Evolutionary conservation across 495 filamentous ascomycete species (phyloP).

Genomic region (Tuber magnatum): DNA sequence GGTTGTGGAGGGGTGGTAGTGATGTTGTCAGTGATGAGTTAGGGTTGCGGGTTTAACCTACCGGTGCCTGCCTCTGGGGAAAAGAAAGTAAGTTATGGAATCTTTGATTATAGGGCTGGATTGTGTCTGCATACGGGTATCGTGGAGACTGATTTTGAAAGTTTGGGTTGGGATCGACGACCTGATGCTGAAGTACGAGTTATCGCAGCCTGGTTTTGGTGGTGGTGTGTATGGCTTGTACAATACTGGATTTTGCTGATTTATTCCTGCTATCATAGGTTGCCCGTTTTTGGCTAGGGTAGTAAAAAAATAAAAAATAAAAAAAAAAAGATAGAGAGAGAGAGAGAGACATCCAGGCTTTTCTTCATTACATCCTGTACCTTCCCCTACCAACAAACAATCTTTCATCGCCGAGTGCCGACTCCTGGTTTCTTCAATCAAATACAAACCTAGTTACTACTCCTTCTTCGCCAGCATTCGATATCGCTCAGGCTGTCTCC

Average conservation of each 20-base stretch:
- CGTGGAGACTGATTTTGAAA: background rate
- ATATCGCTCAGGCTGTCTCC: background rate
- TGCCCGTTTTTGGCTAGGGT: background rate
- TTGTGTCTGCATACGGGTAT: background rate
- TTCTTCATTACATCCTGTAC: background rate
- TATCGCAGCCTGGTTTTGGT: background rate
- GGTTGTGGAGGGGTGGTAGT: background rate
- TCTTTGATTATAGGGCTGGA: background rate
- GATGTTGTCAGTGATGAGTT: background rate
- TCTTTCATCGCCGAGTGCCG: background rate
- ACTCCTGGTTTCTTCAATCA: background rate
- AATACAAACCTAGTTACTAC: background rate
- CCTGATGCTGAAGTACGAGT: too few relatives aligned
- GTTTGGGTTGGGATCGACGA: background rate
- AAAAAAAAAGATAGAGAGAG: too few relatives aligned
- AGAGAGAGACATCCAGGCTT: background rate
- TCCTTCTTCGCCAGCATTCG: background rate
- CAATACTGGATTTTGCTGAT: background rate
- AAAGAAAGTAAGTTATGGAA: background rate
- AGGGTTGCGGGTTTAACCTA: conserved; percentile 6
- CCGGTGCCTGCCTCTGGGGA: background rate
- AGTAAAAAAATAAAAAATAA: background rate
- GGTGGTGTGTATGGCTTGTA: background rate
- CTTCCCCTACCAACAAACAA: background rate
- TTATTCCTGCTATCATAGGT: background rate